phyloP scores from a whole-genome alignment of 305 asterid genomes.

The Euphrasia arctica region DNA sequence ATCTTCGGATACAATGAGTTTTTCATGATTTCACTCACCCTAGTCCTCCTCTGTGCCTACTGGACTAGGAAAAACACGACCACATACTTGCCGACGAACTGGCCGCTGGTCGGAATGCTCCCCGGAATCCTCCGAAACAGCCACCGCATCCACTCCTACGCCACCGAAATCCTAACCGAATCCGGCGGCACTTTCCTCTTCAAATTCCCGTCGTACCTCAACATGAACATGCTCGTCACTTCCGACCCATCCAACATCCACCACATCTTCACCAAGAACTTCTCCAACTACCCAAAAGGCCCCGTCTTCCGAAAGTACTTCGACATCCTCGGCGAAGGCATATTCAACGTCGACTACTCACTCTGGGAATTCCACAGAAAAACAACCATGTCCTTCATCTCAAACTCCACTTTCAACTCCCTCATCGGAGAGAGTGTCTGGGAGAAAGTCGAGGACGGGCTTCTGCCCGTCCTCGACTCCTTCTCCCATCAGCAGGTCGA shows the following conservation, averaged over 20 bases:
- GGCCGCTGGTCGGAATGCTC: conserved; percentile 54
- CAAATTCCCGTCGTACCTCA: conserved; percentile 40
- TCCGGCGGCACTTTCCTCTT: conserved; percentile 34
- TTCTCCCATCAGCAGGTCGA: conserved; percentile 6
- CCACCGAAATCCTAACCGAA: conserved; percentile 23
- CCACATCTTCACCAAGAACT: conserved; percentile 13
- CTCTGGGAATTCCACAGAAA: conserved; percentile 1
- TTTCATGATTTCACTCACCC: conserved; percentile 14
- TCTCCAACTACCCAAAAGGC: conserved; percentile 13
- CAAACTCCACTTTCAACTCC: too few species aligned
- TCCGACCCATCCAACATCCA: background rate
- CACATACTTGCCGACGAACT: conserved; percentile 28
- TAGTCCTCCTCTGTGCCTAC: background rate
- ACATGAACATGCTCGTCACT: conserved; percentile 33
- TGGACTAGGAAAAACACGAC: background rate
- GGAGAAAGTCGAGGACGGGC: too few species aligned
- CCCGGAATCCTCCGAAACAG: conserved; percentile 35
- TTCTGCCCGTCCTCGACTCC: conserved; percentile 34
- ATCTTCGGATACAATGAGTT: conserved; percentile 14
- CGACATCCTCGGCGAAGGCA: background rate
- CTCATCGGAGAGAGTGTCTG: too few species aligned
- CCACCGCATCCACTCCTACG: conserved; percentile 38
- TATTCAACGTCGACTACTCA: background rate
- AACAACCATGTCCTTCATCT: too few species aligned
- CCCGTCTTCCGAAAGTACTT: background rate